Evolutionary conservation across 1,284 basidiomycete species (phyloP).

Genomic region (Takashimella koratensis): DNA sequence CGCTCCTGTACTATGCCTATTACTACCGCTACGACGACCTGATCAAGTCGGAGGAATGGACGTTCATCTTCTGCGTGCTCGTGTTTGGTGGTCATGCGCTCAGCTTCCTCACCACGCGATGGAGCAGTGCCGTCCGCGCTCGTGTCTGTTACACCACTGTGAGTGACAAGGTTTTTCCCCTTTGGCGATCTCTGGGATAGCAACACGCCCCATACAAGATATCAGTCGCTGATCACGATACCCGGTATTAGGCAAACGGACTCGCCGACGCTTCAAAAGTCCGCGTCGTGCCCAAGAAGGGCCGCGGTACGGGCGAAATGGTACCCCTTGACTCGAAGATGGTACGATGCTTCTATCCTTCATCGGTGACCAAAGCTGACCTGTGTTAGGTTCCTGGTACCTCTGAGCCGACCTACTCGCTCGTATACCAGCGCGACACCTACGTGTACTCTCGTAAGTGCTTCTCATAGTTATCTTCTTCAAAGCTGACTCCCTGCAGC

Average conservation of each 20-base stretch:
- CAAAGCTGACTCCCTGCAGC: too few species aligned
- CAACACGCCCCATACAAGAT: constrained; percentile 9
- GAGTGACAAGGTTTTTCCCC: constrained; percentile 33
- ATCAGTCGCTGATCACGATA: background rate
- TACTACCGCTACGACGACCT: constrained; percentile 79
- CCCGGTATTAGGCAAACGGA: constrained; percentile 58
- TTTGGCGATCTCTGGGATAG: too few species aligned
- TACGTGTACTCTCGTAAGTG: constrained; percentile 77
- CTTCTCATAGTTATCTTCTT: constrained; percentile 31
- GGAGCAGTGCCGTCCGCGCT: constrained; percentile 78
- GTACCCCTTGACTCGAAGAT: constrained; percentile 68
- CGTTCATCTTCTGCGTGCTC: constrained; percentile 84
- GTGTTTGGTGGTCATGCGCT: constrained; percentile 86
- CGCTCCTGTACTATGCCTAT: constrained; percentile 86
- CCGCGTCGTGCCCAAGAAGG: constrained; percentile 75
- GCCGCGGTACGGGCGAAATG: constrained; percentile 89
- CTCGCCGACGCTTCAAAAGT: constrained; percentile 74
- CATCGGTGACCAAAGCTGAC: constrained; percentile 4
- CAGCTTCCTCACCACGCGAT: constrained; percentile 85
- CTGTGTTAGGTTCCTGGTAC: constrained; percentile 49
- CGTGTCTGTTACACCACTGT: constrained; percentile 62
- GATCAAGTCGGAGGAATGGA: constrained; percentile 91
- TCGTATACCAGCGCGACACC: constrained; percentile 94
- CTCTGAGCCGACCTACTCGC: constrained; percentile 63
- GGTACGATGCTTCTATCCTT: too few species aligned